phyloP scores from a whole-genome alignment of 2,329 filamentous ascomycete species.

The Bipolaris bicolor region DNA sequence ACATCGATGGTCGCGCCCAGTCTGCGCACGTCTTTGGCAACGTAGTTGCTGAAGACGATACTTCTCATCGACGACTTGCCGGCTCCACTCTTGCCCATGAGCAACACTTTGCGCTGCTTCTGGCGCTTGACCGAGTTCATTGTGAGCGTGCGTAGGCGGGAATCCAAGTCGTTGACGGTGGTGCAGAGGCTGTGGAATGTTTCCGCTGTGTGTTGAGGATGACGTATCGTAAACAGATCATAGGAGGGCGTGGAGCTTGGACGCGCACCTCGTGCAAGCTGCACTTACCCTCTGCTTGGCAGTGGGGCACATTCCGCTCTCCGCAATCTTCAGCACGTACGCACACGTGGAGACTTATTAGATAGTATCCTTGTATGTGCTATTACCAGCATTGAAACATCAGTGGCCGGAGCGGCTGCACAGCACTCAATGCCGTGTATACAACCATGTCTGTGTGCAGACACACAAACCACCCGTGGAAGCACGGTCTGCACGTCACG shows the following conservation, averaged over 20 bases:
- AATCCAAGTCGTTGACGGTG: neutral
- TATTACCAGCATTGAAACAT: slow-evolving; percentile 4
- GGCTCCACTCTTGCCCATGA: slow-evolving; percentile 90
- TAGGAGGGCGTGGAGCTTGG: slow-evolving; percentile 12
- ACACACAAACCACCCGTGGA: neutral
- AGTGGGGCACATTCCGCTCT: slow-evolving; percentile 15
- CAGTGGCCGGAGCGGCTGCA: neutral
- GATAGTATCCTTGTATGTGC: slow-evolving; percentile 2
- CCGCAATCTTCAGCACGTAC: slow-evolving; percentile 4
- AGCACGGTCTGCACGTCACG: neutral
- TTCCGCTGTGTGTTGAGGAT: slow-evolving; percentile 5
- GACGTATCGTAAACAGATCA: slow-evolving; percentile 25
- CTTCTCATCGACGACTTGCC: slow-evolving; percentile 98
- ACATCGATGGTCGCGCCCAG: slow-evolving; percentile 97
- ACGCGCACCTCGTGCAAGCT: slow-evolving; percentile 7
- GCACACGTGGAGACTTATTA: slow-evolving; percentile 5
- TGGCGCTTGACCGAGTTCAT: slow-evolving; percentile 55
- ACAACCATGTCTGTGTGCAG: too few relatives aligned
- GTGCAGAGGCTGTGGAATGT: neutral
- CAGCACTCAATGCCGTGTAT: neutral
- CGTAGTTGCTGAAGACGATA: slow-evolving; percentile 99
- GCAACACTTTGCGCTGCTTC: slow-evolving; percentile 61
- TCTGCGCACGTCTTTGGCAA: slow-evolving; percentile 90
- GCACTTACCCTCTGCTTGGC: slow-evolving; percentile 14
- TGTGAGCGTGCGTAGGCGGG: slow-evolving; percentile 5